A percentile compares a stretch with the other conserved stretches of the same genome.
Evolutionary conservation across 1,284 basidiomycete genomes (phyloP).

Genomic region (Mycena sp.): DNA sequence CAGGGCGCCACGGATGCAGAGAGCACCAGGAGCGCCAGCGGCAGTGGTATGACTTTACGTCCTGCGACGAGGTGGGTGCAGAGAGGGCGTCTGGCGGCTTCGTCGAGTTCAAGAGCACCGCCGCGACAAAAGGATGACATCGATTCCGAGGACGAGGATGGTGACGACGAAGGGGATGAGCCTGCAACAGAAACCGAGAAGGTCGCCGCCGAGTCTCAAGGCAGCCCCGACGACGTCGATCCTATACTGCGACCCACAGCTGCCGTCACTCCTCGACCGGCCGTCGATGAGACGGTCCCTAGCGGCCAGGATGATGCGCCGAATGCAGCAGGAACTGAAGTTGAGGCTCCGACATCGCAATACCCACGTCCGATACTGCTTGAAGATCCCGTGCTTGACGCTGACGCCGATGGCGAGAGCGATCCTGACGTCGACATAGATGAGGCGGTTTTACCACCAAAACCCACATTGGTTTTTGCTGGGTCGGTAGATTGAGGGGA

Average conservation of each 20-base stretch:
- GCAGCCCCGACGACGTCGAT: neutral
- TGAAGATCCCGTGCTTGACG: constrained; percentile 16
- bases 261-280: neutral
- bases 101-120: constrained; percentile 1
- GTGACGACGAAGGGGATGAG: neutral
- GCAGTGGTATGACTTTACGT: too few species aligned
- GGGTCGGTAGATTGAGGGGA: too few species aligned
- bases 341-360: neutral
- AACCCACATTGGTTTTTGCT: too few species aligned
- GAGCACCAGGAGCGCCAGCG: too few species aligned
- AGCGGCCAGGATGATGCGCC: neutral
- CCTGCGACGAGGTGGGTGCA: constrained; percentile 11
- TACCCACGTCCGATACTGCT: neutral
- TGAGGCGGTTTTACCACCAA: too few species aligned
- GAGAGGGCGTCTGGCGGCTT: neutral
- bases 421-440: constrained; percentile 29
- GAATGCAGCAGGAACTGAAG: too few species aligned
- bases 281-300: neutral
- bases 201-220: neutral
- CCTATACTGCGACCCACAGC: constrained; percentile 2
- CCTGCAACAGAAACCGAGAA: neutral
- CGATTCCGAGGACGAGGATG: constrained; percentile 13
- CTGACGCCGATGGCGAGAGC: constrained; percentile 24
- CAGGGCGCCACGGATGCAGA: neutral
- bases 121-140: constrained; percentile 8